A percentile compares a stretch with the other conserved stretches of the same genome.
phyloP scores from a whole-genome alignment of 2,329 filamentous ascomycete species.

The Paradendryphiella salina region DNA sequence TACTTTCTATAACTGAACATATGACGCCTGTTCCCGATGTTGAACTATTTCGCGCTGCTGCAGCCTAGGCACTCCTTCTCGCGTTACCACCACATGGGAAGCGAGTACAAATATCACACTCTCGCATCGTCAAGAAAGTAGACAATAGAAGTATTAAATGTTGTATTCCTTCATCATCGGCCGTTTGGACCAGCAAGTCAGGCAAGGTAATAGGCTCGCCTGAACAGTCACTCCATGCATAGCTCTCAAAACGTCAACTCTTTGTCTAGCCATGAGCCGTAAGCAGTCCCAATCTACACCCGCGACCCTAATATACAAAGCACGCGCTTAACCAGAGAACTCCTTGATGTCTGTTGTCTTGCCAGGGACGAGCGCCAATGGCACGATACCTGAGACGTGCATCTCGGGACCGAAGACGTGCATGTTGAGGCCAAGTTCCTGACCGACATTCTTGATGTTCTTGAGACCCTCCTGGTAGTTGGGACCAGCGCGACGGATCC shows the following conservation, averaged over 20 bases:
- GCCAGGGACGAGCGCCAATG: constrained; percentile 73
- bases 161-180: constrained; percentile 13
- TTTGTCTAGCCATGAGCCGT: constrained; percentile 42
- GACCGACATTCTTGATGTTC: constrained; percentile 97
- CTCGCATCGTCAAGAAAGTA: too few relatives aligned
- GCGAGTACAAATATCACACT: neutral
- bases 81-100: too few relatives aligned
- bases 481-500: constrained; percentile 86
- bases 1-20: too few relatives aligned
- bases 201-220: constrained; percentile 23
- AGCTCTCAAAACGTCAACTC: constrained; percentile 25
- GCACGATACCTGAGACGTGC: constrained; percentile 94
- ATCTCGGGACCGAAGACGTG: constrained; percentile 82
- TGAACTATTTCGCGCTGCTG: too few relatives aligned
- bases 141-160: constrained; percentile 14
- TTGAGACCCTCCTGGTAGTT: constrained; percentile 99
- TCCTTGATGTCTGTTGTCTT: constrained; percentile 65
- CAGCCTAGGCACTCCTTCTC: too few relatives aligned
- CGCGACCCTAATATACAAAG: constrained; percentile 36
- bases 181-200: constrained; percentile 12
- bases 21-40: too few relatives aligned
- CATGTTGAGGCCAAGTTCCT: constrained; percentile 95
- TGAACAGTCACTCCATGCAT: constrained; percentile 24
- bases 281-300: constrained; percentile 24
- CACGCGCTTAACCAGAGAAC: constrained; percentile 56